phyloP scores from a whole-genome alignment of 768 basidiomycete species.

The Suillus fuscotomentosus region DNA sequence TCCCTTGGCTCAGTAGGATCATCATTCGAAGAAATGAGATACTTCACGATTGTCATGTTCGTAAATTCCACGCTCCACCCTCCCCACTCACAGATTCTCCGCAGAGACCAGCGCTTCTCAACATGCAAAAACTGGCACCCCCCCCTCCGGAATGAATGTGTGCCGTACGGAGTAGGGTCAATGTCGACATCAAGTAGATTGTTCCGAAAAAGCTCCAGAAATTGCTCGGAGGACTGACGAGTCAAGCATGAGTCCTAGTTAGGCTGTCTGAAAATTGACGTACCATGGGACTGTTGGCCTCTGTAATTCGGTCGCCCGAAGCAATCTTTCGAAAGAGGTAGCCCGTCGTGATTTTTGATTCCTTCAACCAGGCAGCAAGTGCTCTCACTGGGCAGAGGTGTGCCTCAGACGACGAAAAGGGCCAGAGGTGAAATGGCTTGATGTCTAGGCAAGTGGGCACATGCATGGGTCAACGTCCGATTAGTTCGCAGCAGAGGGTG shows the following conservation, averaged over 20 bases:
- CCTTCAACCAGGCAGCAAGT: slow-evolving; percentile 27
- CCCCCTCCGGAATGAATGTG: no score
- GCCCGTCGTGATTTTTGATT: slow-evolving; percentile 20
- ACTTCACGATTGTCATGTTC: no score
- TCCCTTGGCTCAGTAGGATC: background rate
- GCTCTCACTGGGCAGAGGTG: slow-evolving; percentile 20
- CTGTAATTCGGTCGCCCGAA: slow-evolving; percentile 26
- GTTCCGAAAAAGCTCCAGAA: slow-evolving; percentile 39
- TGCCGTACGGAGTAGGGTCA: slow-evolving; percentile 22
- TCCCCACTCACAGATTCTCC: no score
- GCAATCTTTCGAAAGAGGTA: slow-evolving; percentile 34
- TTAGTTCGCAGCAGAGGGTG: no score
- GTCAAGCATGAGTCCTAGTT: background rate
- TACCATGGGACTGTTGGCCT: slow-evolving; percentile 25
- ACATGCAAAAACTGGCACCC: no score
- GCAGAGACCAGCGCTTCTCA: no score
- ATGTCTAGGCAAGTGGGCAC: no score
- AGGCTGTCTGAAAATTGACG: slow-evolving; percentile 1
- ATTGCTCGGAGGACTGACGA: slow-evolving; percentile 33
- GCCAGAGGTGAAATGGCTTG: no score
- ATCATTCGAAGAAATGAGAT: no score
- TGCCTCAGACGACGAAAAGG: no score
- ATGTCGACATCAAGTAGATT: slow-evolving; percentile 38
- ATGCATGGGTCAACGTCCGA: no score
- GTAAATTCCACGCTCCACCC: no score